Base-by-base conservation (phyloP, 768 basidiomycete species). In the Cubamyces sp. region DNA sequence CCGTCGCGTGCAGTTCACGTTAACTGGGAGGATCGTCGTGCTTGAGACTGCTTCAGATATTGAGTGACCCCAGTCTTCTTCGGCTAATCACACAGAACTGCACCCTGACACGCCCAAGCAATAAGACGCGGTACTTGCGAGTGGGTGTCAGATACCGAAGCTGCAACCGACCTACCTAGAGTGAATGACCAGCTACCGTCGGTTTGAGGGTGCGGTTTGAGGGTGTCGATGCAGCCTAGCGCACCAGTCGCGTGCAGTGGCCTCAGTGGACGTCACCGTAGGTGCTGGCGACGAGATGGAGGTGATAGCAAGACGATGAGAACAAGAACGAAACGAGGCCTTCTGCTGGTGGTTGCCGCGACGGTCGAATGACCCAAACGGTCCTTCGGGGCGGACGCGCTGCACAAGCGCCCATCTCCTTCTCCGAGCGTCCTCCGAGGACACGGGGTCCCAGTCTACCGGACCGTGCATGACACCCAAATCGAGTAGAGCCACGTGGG, bases 181-280 rank as follows among this genome's bases (percentile, higher is more conserved):
- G 18, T 40, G 57, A 50, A 59, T 42, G 48, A 34, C 28, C 48
- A 21, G 46, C 16, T 5, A 16, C 53, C n/a, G 42, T 54, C 53
- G 9, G 23, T 15, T 37, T 23, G 30, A 18, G 37, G 18, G 30
- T 19, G 18, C 18, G 16, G 28, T 19, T 12, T n/a, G 50, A 18
- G 9, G 5, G 18, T 16, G 30, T 7, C 30, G 18, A n/a, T n/a
- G 8, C 45, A 47, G 19, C 45, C 45, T 23, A 25, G 21, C 3
- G 9, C 19, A 6, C 42, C 9, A 5, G 37, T 41, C 37, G 28
- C 39, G 40, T 1, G 51, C 51, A 39, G 37, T 19, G 3, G 51
- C 19, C 39, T 53, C 14, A 37, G 39, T 39, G 30, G 19, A 40
- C 37, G 16, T 16, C 21, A 21, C 4, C 39, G 34, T 12, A 19